phyloP scores from a whole-genome alignment of 345 rosid species.

The Mangifera indica region DNA sequence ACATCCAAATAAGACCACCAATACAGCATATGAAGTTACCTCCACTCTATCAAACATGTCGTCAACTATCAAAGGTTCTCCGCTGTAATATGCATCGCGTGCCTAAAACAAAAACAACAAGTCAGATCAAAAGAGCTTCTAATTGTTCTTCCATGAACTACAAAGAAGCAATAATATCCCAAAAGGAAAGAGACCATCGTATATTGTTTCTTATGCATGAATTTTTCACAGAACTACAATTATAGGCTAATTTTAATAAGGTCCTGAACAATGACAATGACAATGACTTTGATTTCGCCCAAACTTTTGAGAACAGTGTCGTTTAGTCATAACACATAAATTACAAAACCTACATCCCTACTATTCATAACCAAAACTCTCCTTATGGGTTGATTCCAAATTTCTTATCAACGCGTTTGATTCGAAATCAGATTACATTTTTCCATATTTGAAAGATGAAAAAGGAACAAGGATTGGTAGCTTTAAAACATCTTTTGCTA shows the following conservation, averaged over 20 bases:
- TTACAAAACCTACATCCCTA: background rate
- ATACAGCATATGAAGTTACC: slow-evolving; percentile 41
- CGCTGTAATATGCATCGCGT: slow-evolving; percentile 81
- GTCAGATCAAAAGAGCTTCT: background rate
- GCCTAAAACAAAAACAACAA: slow-evolving; percentile 49
- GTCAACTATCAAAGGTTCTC: slow-evolving; percentile 78
- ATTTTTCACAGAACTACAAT: background rate
- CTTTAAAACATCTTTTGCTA: too few species aligned
- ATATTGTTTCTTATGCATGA: background rate
- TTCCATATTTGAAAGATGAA: too few species aligned
- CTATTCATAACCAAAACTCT: background rate
- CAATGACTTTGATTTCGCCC: background rate
- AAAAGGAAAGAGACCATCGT: background rate
- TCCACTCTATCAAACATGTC: slow-evolving; percentile 98
- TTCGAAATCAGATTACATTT: too few species aligned
- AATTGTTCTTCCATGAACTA: background rate
- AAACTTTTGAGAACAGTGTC: too few species aligned
- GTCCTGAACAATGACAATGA: background rate
- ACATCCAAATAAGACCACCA: background rate
- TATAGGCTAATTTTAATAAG: background rate
- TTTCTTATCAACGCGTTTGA: background rate
- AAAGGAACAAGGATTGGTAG: too few species aligned
- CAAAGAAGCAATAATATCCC: background rate
- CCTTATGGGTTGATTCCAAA: background rate
- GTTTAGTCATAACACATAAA: background rate